Evolutionary conservation across 768 basidiomycete species (phyloP).

Genomic region (Pulveroboletus frians): DNA sequence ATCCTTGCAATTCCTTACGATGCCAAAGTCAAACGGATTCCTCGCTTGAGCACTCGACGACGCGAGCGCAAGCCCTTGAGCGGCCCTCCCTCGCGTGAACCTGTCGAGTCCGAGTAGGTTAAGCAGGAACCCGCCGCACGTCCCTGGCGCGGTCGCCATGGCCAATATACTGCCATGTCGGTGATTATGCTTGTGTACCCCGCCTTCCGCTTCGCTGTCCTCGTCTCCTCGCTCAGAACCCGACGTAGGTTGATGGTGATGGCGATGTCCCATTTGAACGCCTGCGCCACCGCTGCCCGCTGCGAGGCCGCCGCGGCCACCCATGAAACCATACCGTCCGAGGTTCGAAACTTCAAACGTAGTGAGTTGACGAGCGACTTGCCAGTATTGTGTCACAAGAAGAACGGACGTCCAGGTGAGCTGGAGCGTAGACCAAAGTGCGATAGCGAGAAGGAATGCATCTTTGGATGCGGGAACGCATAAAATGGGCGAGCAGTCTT

Average conservation of each 20-base stretch:
- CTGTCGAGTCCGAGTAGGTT: conserved; percentile 90
- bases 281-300: conserved; percentile 50
- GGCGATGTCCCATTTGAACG: conserved; percentile 78
- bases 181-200: conserved; percentile 42
- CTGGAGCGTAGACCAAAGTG: conserved; percentile 85
- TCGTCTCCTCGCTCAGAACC: conserved; percentile 47
- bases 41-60: conserved; percentile 49
- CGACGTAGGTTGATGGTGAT: conserved; percentile 29
- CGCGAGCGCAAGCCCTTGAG: conserved; percentile 76
- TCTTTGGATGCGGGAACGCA: conserved; percentile 72
- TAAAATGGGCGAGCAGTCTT: conserved; percentile 35
- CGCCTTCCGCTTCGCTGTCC: conserved; percentile 32
- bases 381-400: conserved; percentile 83
- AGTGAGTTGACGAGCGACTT: conserved; percentile 91
- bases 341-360: conserved; percentile 95
- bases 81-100: conserved; percentile 88
- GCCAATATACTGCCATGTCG: conserved; percentile 35
- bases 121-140: conserved; percentile 63
- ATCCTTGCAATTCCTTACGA: conserved; percentile 78
- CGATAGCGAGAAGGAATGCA: conserved; percentile 78
- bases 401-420: conserved; percentile 92
- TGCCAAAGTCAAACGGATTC: conserved; percentile 90
- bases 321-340: conserved; percentile 95
- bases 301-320: conserved; percentile 73
- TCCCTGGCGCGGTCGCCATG: conserved; percentile 30